Base-by-base conservation (phyloP, 108 stramenopile genomes). In the Cyclotella kingstonii region DNA sequence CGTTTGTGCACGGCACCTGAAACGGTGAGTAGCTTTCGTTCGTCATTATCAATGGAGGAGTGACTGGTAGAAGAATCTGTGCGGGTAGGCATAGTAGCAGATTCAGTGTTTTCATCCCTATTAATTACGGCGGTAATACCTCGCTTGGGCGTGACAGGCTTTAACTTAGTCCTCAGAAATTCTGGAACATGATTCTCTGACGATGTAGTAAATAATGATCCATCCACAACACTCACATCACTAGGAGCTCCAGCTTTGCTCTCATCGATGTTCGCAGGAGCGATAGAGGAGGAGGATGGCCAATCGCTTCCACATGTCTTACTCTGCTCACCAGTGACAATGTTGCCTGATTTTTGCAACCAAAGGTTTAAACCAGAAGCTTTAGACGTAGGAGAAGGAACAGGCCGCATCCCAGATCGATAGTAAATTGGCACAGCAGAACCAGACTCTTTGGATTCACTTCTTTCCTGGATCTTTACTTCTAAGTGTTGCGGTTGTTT, bases 141-240 rank as follows among this genome's bases (percentile, higher is more conserved):
- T 10, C 23, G 11, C 3, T 50, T 41, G 2, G n/a, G n/a, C 0
- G 21, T 1, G 3, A 54, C 48, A 14, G 51, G 31, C 25, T 54
- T 54, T 36, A 66, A 38, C 41, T 41, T 44, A 54, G 46, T 66
- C 54, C 54, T 66, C 65, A 66, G 54, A 45, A 66, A 66, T 53
- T 66, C 65, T 8, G 65, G 65, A 3, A 66, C 44, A 15, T 26
- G 21, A 43, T 54, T 49, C 22, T 43, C 41, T 19, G 46, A 21
- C 30, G 28, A 18, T 17, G 19, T 19, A 6, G 51, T 21, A 45
- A 44, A 43, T 6, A 65, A 11, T 1, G 25, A 42, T 41, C 39
- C 41, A 14, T 41, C 55, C 26, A 42, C 29, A 15, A 65, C 44
- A 39, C 34, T 54, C 21, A 45, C 23, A 36, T 36, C 40, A 6